Conservation (phyloP, 2,329 filamentous ascomycete species). For the Fusarium chuoi region DNA sequence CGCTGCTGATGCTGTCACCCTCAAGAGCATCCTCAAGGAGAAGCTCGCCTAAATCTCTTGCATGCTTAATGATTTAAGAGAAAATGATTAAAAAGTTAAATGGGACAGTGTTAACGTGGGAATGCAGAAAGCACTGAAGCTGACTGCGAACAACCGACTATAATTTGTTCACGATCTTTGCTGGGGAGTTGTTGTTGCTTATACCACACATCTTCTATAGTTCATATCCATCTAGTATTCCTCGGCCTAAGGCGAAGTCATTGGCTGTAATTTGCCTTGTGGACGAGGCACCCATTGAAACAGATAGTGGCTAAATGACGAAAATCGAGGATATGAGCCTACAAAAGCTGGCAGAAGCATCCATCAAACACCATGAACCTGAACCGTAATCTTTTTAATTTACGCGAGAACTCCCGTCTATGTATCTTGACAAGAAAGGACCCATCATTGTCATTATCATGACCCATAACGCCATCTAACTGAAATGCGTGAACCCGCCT, state of each 20-base stretch:
- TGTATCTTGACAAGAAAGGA: constrained; percentile 6
- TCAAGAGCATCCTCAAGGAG: constrained; percentile 90
- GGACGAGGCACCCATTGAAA: background rate
- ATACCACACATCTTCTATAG: constrained; percentile 34
- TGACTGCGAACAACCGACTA: constrained; percentile 10
- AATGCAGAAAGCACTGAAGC: constrained; percentile 10
- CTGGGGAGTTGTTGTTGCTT: constrained; percentile 24
- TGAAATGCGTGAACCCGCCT: background rate
- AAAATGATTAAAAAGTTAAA: constrained; percentile 35
- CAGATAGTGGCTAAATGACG: constrained; percentile 22
- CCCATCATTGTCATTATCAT: background rate
- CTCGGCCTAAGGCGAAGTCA: background rate
- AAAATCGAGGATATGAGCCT: constrained; percentile 28
- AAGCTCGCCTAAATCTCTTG: constrained; percentile 71
- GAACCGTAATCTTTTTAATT: background rate
- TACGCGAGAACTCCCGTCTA: background rate
- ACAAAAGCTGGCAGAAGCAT: background rate
- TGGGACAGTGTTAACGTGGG: constrained; percentile 2
- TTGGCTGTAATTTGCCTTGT: background rate
- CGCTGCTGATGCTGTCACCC: constrained; percentile 90
- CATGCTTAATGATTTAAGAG: constrained; percentile 4
- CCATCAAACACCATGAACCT: background rate
- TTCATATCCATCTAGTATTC: constrained; percentile 1
- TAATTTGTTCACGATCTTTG: constrained; percentile 15
- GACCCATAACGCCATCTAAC: constrained; percentile 27